Evolutionary conservation across 2,329 filamentous ascomycete genomes (phyloP), one percentile per base, ranked within the genome.

Genomic region (Fusarium brevicatenulatum): DNA sequence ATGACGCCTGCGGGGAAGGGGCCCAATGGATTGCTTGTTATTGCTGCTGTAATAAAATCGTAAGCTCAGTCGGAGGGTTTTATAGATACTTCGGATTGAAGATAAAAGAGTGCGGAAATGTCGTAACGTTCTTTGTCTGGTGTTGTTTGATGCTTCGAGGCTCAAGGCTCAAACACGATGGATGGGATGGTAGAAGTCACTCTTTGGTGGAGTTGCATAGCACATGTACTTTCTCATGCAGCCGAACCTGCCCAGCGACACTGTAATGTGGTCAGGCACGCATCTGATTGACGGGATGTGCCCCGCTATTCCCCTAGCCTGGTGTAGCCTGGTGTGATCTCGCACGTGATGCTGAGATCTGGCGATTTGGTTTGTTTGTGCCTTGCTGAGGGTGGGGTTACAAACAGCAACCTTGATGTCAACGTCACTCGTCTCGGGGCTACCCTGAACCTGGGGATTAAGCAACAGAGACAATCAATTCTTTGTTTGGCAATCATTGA

Each of bases 1-100:
- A 81, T 81, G 79, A 82, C 80, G 80, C 75, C 79, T 78, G 79
- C 77, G 77, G 77, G 78, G 67, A 72, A 70, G 68, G 67, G 62
- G 62, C 71, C 66, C 63, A 55, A 70, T 66, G 64, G 68, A 52
- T 60, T 62, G 63, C 46, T 67, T 56, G 64, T 69, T 70, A 70
- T 65, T 65, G 66, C 60, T 71, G 50, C 54, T 55, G 60, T 61
- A 42, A 60, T 58, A 70, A 52, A 63, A 68, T 54, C 52, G 63
- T 53, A 63, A 61, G 64, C 39, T 66, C 59, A 55, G 46, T 47
- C 53, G 57, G 58, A 65, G 47, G 49, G 50, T 39, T 37, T 69
- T 68, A 57, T 63, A 43, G 44, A 66, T 68, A 66, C 71, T 70
- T 58, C 25, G 60, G 42, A 49, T 55, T 49, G 56, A 56, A 49